Conservation (phyloP, 306 rosid species). For the Acacia acuminata region DNA sequence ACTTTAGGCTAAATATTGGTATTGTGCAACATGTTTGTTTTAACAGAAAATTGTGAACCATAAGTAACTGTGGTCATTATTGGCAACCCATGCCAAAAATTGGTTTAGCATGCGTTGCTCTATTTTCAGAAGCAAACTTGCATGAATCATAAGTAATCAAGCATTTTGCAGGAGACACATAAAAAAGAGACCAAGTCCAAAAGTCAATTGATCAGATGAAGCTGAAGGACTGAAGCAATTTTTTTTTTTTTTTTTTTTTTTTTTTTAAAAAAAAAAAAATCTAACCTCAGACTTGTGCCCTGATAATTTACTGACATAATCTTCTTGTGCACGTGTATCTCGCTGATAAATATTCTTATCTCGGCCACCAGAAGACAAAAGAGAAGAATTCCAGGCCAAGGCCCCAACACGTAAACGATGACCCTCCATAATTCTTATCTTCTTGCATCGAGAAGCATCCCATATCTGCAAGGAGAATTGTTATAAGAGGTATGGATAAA, state of each 20-base stretch:
- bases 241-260: no score
- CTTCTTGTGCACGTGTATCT: conserved; percentile 82
- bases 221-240: conserved; percentile 7
- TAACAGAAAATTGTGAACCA: neutral
- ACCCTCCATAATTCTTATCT: conserved; percentile 76
- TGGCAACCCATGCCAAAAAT: neutral
- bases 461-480: conserved; percentile 59
- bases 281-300: conserved; percentile 95
- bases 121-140: neutral
- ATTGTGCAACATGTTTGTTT: neutral
- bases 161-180: neutral
- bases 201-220: conserved; percentile 20
- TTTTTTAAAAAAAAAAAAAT: no score
- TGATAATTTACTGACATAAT: conserved; percentile 79
- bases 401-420: conserved; percentile 76
- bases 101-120: neutral
- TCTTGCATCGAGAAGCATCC: conserved; percentile 87
- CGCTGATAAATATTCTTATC: conserved; percentile 86
- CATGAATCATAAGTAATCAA: neutral
- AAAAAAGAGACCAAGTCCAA: neutral
- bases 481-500: conserved; percentile 19
- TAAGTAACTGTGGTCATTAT: neutral
- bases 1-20: neutral
- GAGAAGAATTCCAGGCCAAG: conserved; percentile 86
- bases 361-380: conserved; percentile 85